Percentiles rank a stretch among this genome's conserved stretches.
These are phyloP conservation scores for Davidsoniella virescens DNA, from an alignment of 2,329 filamentous ascomycete genomes.

Conservation along the genomic window DNA sequence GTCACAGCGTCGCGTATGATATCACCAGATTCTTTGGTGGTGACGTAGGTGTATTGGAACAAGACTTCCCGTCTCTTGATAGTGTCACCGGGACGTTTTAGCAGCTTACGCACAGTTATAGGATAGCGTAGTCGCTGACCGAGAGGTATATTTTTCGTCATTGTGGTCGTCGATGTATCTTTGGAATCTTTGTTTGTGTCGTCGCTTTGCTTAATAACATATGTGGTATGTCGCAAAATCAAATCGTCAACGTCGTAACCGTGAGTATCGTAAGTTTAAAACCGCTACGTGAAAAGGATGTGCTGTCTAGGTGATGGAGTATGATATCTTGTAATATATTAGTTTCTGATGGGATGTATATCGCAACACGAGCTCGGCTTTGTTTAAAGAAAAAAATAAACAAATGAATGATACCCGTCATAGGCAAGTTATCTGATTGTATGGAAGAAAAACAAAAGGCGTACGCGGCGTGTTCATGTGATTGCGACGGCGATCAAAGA, in stretches of 20 bases:
- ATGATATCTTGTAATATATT: not conserved
- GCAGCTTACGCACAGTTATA: constrained; percentile 75
- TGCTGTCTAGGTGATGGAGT: too few species aligned
- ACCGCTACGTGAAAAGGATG: too few species aligned
- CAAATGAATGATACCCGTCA: not conserved
- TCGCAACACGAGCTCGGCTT: not conserved
- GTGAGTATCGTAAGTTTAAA: not conserved
- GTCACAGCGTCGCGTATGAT: constrained; percentile 41
- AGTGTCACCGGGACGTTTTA: constrained; percentile 57
- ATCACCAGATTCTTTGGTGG: constrained; percentile 60
- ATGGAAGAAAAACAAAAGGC: not conserved
- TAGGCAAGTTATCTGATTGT: not conserved
- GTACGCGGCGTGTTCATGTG: too few species aligned
- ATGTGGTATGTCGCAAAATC: not conserved
- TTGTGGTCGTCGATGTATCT: constrained; percentile 13
- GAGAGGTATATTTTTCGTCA: constrained; percentile 33
- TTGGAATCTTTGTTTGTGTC: not conserved
- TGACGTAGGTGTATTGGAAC: constrained; percentile 77
- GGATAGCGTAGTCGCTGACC: constrained; percentile 68
- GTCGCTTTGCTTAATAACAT: not conserved
- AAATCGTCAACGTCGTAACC: not conserved
- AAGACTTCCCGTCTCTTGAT: constrained; percentile 63
- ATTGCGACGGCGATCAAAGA: too few species aligned
- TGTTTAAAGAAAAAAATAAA: not conserved
- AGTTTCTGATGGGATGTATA: not conserved